phyloP scores from a whole-genome alignment of 169 alveolate species.

The Plasmodium yoelii region DNA sequence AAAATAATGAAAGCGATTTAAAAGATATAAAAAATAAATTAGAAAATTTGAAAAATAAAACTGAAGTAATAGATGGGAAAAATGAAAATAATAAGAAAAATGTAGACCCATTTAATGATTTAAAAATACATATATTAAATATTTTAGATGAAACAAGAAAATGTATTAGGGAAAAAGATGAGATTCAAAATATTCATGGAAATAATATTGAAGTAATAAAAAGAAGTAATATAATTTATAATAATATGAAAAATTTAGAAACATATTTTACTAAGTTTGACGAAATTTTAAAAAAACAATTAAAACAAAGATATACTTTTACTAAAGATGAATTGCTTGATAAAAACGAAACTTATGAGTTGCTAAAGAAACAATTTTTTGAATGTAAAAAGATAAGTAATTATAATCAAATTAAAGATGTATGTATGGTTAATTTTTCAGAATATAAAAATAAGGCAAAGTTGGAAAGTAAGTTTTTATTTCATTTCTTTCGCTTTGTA shows the following conservation, averaged over 20 bases:
- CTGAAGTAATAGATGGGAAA: constrained; percentile 26
- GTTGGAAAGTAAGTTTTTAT: constrained; percentile 20
- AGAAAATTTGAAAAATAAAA: constrained; percentile 49
- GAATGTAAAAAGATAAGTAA: constrained; percentile 67
- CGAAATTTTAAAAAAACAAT: constrained; percentile 45
- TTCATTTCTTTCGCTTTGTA: no score
- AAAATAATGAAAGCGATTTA: constrained; percentile 21
- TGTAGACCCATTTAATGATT: constrained; percentile 57
- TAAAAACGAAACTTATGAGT: constrained; percentile 37
- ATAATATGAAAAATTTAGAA: constrained; percentile 59
- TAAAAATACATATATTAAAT: constrained; percentile 59
- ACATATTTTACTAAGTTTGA: constrained; percentile 56
- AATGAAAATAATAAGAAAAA: constrained; percentile 18
- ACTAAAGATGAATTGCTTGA: constrained; percentile 41
- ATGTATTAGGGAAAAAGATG: constrained; percentile 62
- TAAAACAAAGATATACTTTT: constrained; percentile 24
- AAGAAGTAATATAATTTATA: constrained; percentile 58
- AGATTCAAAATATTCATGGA: constrained; percentile 44
- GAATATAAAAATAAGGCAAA: constrained; percentile 40
- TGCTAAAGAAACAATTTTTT: constrained; percentile 42
- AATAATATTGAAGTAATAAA: constrained; percentile 65
- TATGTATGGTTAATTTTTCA: constrained; percentile 5
- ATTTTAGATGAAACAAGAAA: constrained; percentile 61
- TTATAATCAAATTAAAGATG: constrained; percentile 39
- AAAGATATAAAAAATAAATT: constrained; percentile 32